Evolutionary conservation across 2,329 filamentous ascomycete genomes (phyloP).

Genomic region (Colletotrichum endophyticum): DNA sequence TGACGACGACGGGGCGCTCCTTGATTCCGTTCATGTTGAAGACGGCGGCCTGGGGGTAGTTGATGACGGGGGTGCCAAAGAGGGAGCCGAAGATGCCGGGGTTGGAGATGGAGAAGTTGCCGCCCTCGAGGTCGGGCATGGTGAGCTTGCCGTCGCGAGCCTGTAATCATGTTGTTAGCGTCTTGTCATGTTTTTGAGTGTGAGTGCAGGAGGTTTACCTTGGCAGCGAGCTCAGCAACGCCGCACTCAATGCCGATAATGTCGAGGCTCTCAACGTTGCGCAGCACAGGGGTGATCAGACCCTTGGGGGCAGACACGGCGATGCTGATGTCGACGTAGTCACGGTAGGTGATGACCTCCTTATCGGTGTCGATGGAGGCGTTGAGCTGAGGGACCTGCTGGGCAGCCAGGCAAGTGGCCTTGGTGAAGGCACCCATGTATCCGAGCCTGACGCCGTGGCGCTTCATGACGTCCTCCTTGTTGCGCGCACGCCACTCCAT

Average conservation of each 20-base stretch:
- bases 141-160: constrained; percentile 77
- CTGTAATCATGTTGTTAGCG: constrained; percentile 29
- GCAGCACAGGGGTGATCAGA: constrained; percentile 77
- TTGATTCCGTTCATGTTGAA: constrained; percentile 67
- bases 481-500: constrained; percentile 70
- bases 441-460: constrained; percentile 52
- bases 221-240: constrained; percentile 66
- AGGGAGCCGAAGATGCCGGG: constrained; percentile 72
- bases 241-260: constrained; percentile 52
- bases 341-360: constrained; percentile 60
- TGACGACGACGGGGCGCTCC: constrained; percentile 58
- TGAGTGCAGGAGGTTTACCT: constrained; percentile 53
- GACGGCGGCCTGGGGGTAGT: constrained; percentile 71
- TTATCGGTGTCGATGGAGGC: constrained; percentile 63
- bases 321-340: constrained; percentile 76
- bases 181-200: neutral
- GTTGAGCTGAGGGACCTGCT: constrained; percentile 74
- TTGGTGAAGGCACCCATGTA: constrained; percentile 81
- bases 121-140: constrained; percentile 78
- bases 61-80: constrained; percentile 72
- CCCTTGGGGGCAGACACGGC: constrained; percentile 75
- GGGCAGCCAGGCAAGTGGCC: constrained; percentile 69
- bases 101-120: constrained; percentile 80
- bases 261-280: constrained; percentile 60
- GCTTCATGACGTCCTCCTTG: constrained; percentile 51